A percentile compares a stretch with the other conserved stretches of the same genome.
These are phyloP conservation scores for Polymyxa betae DNA, from an alignment of 208 protist species.

Conservation along the genomic window DNA sequence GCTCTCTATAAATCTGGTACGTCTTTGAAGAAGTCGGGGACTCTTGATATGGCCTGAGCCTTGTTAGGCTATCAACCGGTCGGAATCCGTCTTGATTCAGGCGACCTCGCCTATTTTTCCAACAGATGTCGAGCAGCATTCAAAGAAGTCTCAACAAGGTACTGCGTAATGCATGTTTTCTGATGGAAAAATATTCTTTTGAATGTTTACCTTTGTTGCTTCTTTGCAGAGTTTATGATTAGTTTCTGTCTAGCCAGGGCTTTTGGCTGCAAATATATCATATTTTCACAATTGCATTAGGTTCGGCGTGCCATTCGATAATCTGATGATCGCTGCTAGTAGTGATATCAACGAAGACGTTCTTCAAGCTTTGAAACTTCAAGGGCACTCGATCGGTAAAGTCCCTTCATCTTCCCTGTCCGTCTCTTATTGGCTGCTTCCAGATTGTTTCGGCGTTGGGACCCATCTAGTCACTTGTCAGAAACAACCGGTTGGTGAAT, in stretches of 20 bases:
- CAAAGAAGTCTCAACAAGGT: not conserved
- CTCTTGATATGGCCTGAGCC: not conserved
- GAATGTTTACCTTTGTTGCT: not conserved
- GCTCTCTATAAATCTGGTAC: conserved; percentile 72
- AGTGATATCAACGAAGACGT: conserved; percentile 56
- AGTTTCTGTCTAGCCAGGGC: conserved; percentile 2
- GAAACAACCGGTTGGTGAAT: conserved; percentile 54
- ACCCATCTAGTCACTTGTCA: conserved; percentile 86
- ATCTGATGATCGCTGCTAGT: conserved; percentile 49
- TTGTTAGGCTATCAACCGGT: conserved; percentile 69
- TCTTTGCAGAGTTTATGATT: not conserved
- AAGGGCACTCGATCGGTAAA: conserved; percentile 29
- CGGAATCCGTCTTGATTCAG: conserved; percentile 78
- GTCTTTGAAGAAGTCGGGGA: not conserved
- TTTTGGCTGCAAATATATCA: not conserved
- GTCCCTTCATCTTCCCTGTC: not conserved
- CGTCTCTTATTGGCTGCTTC: not conserved
- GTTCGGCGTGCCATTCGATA: conserved; percentile 50
- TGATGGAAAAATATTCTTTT: not conserved
- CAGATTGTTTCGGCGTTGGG: conserved; percentile 86
- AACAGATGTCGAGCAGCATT: conserved; percentile 18
- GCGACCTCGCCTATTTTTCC: conserved; percentile 76
- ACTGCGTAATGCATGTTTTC: too few relatives aligned
- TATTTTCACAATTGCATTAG: not conserved
- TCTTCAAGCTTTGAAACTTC: not conserved